Evolutionary conservation across 768 basidiomycete species (phyloP), one percentile per base, ranked within the genome.

Genomic region (Serpula lacrymans): DNA sequence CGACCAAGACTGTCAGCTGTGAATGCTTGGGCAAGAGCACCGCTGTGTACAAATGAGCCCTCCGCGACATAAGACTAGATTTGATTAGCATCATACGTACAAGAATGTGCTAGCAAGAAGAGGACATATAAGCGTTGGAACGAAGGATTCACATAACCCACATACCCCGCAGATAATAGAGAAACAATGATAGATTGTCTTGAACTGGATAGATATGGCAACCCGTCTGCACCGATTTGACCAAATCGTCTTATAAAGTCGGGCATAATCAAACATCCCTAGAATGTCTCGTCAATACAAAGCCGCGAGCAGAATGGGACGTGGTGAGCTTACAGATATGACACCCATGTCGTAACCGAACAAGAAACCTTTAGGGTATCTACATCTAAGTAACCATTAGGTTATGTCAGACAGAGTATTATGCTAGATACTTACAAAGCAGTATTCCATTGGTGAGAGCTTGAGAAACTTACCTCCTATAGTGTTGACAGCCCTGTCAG

Each of bases 291-390:
- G 8, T 12, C 10, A 40, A 13, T 14, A 45, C 37, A 27, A 7
- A 22, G 13, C 17, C 27, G 3, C 10, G 32, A 41, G 3, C 14
- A 22, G 37, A 13, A 25, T 14, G 33, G 12, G 4, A n/a, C n/a
- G n/a, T n/a, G n/a, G n/a, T n/a, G n/a, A 4, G 56, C 72, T 38
- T 45, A 83, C 81, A 41, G 83, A 85, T 45, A 85, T 84, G 40
- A 86, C 80, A 58, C 84, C 82, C 55, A 86, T 83, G 48, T 86
- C 83, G 57, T 85, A 86, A 46, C 84, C 82, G 41, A 84, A 85
- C 7, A 84, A 60, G 57, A 82, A 84, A 9, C 79, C 80, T 77
- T 21, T 17, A 10, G 29, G 12, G 11, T 16, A 10, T 8, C 14
- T 21, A 18, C 27, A 23, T 30, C 24, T 17, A 23, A 16, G 16